These are phyloP conservation scores for Boletus insuetus DNA, from an alignment of 768 basidiomycete species.

Conservation along the genomic window DNA sequence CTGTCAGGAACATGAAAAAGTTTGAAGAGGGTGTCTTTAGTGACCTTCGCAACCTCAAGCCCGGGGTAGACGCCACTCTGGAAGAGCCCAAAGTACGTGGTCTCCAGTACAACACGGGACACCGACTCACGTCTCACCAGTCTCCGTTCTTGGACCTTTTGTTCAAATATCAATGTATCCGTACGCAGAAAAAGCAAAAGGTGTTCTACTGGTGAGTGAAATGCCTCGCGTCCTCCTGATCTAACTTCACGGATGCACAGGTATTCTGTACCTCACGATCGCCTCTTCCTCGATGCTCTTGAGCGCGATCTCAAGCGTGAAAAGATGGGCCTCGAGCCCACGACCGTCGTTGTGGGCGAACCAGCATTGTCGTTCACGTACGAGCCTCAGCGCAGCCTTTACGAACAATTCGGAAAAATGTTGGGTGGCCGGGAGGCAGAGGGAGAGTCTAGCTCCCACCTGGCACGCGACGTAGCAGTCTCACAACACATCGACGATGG, in stretches of 20 bases:
- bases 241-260: conserved; percentile 35
- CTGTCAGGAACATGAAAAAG: conserved; percentile 92
- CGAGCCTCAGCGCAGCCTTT: conserved; percentile 80
- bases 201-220: conserved; percentile 90
- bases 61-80: conserved; percentile 85
- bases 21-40: conserved; percentile 97
- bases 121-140: conserved; percentile 37
- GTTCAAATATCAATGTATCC: conserved; percentile 95
- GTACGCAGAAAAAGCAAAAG: conserved; percentile 98
- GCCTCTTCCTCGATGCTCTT: conserved; percentile 93
- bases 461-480: conserved; percentile 26
- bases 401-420: conserved; percentile 76
- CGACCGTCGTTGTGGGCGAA: conserved; percentile 73
- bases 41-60: conserved; percentile 91
- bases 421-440: conserved; percentile 36
- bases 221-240: background rate
- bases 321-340: conserved; percentile 85
- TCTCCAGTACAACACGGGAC: background rate
- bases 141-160: conserved; percentile 89
- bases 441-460: conserved; percentile 33
- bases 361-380: conserved; percentile 88
- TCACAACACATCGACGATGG: conserved; percentile 11
- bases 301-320: conserved; percentile 96
- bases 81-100: conserved; percentile 90
- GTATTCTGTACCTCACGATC: conserved; percentile 97